Percentiles rank a stretch among this genome's conserved stretches.
These are phyloP conservation scores for Leccinum fibrillosum DNA, from an alignment of 768 basidiomycete species.

Conservation along the genomic window DNA sequence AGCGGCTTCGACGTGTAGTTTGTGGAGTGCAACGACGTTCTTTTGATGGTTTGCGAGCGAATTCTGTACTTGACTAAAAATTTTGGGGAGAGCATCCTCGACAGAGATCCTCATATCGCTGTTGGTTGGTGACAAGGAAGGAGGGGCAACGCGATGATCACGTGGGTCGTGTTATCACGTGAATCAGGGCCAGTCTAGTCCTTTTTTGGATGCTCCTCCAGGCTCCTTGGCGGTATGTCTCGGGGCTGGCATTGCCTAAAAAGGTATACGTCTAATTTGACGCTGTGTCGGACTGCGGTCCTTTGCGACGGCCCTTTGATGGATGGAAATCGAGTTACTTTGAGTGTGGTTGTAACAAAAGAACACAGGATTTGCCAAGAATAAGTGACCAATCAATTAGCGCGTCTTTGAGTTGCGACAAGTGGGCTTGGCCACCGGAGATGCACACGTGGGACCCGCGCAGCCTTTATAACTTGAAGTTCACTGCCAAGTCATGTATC, in stretches of 20 bases:
- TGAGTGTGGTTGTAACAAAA: not conserved
- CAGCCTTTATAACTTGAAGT: not conserved
- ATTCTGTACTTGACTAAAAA: conserved; percentile 78
- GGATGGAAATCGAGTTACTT: not conserved
- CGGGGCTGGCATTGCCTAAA: too few species aligned
- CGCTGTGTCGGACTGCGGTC: too few species aligned
- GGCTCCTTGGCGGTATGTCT: too few species aligned
- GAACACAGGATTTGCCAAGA: not conserved
- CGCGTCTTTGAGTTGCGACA: not conserved
- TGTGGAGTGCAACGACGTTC: conserved; percentile 80
- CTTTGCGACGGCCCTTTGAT: too few species aligned
- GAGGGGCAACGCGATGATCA: conserved; percentile 8
- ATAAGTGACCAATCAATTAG: not conserved
- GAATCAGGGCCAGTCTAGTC: not conserved
- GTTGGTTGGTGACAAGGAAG: conserved; percentile 9
- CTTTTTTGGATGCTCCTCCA: too few species aligned
- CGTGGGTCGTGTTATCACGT: conserved; percentile 14
- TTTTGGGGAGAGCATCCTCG: conserved; percentile 35
- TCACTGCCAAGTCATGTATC: not conserved
- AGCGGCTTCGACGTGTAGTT: conserved; percentile 68
- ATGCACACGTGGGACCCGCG: not conserved
- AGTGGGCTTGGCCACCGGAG: not conserved
- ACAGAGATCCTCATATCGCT: conserved; percentile 1
- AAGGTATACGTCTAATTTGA: too few species aligned
- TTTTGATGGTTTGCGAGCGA: conserved; percentile 83